Evolutionary conservation across 1,139 yeast genomes (phyloP).

Genomic region (Spencermartinsiella ligniputridi): DNA sequence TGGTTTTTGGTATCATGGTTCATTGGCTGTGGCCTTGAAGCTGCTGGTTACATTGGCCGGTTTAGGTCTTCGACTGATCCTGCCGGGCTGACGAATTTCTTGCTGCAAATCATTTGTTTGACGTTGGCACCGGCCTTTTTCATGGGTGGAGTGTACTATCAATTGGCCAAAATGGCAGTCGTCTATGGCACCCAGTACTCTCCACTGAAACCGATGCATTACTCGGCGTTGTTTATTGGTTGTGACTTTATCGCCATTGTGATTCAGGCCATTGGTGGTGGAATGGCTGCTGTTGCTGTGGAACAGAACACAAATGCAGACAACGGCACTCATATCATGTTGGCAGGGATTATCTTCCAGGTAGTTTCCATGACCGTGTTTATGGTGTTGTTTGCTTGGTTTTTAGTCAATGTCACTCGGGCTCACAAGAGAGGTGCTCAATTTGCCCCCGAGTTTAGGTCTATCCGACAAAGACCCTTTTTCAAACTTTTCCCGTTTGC

Average conservation of each 20-base stretch:
- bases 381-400: constrained; percentile 51
- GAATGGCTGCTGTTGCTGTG: constrained; percentile 60
- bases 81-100: constrained; percentile 41
- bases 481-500: constrained; percentile 32
- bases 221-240: constrained; percentile 62
- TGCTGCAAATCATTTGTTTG: constrained; percentile 64
- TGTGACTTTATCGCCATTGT: constrained; percentile 65
- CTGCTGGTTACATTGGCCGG: constrained; percentile 69
- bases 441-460: constrained; percentile 40
- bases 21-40: constrained; percentile 59
- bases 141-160: constrained; percentile 82
- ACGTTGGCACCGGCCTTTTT: constrained; percentile 85
- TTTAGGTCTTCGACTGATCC: constrained; percentile 42
- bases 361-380: constrained; percentile 69
- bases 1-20: constrained; percentile 68
- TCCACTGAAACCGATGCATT: constrained; percentile 65
- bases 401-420: constrained; percentile 46
- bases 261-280: constrained; percentile 82
- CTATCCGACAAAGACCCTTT: constrained; percentile 38
- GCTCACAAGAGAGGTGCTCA: constrained; percentile 14
- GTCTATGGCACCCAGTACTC: constrained; percentile 64
- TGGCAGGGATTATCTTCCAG: constrained; percentile 78
- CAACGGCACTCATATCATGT: constrained; percentile 70
- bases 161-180: constrained; percentile 68
- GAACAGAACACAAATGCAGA: constrained; percentile 27